Percentiles rank a stretch among this genome's conserved stretches.
phyloP scores from a whole-genome alignment of 176 grass and related monocot genomes.

The Avena atlantica region DNA sequence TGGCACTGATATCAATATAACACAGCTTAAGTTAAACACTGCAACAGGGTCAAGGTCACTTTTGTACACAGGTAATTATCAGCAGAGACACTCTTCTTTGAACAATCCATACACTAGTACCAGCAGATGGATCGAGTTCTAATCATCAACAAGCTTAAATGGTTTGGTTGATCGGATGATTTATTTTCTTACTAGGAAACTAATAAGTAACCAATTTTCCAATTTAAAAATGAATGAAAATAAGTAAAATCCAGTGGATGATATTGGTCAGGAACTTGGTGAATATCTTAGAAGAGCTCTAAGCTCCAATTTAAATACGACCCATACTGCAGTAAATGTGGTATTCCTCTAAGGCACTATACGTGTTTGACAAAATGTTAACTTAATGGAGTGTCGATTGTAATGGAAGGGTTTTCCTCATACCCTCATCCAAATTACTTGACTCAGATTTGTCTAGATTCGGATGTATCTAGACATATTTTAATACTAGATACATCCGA shows the following conservation, averaged over 20 bases:
- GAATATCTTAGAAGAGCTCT: neutral
- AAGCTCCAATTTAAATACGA: too few relatives aligned
- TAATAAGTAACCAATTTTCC: neutral
- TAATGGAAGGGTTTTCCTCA: too few relatives aligned
- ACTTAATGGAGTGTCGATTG: too few relatives aligned
- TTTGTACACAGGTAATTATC: neutral
- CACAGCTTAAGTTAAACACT: slow-evolving; percentile 25
- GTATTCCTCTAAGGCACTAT: too few relatives aligned
- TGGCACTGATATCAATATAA: slow-evolving; percentile 59
- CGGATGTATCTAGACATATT: too few relatives aligned
- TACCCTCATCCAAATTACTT: too few relatives aligned
- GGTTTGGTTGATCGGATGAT: neutral
- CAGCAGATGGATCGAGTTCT: neutral
- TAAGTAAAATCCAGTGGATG: neutral
- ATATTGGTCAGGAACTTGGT: neutral
- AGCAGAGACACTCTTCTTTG: slow-evolving; percentile 22
- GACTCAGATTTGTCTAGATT: too few relatives aligned
- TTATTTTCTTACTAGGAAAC: neutral
- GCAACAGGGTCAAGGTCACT: neutral
- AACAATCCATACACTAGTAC: neutral
- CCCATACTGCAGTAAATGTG: too few relatives aligned
- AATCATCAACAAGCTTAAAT: slow-evolving; percentile 13
- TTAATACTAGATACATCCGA: too few relatives aligned
- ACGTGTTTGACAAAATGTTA: too few relatives aligned
- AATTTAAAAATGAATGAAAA: neutral